Evolutionary conservation across 1,284 basidiomycete species (phyloP).

Genomic region (Phylloporus gajari): DNA sequence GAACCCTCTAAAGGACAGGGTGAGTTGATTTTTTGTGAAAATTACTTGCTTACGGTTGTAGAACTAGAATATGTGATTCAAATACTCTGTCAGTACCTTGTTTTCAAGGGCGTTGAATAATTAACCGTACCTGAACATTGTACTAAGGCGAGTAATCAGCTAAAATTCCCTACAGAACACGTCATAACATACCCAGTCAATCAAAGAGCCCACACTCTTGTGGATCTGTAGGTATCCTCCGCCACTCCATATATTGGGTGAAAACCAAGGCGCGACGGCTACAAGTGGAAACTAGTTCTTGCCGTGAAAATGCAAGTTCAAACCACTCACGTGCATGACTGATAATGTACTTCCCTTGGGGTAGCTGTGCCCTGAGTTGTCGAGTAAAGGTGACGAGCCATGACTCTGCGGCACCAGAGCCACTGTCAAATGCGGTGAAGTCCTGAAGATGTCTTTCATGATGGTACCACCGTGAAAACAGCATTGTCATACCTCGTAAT

Average conservation of each 20-base stretch:
- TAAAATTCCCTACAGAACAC: background rate
- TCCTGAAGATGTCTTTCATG: constrained; percentile 46
- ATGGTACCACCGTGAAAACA: background rate
- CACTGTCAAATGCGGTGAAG: constrained; percentile 54
- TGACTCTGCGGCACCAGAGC: constrained; percentile 48
- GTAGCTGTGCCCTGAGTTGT: constrained; percentile 47
- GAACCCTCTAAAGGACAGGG: constrained; percentile 4
- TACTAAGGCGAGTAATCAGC: constrained; percentile 40
- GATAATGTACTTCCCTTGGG: constrained; percentile 47
- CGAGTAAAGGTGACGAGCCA: constrained; percentile 58
- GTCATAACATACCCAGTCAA: constrained; percentile 56
- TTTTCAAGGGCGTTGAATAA: background rate
- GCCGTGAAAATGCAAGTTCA: background rate
- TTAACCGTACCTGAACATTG: constrained; percentile 53
- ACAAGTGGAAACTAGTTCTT: background rate
- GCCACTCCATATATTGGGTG: constrained; percentile 31
- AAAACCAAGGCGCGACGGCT: constrained; percentile 45
- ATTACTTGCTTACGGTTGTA: constrained; percentile 63
- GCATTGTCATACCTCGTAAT: constrained; percentile 55
- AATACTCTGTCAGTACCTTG: background rate
- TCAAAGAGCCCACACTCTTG: constrained; percentile 61
- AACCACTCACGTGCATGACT: constrained; percentile 48
- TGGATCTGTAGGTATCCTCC: constrained; percentile 71
- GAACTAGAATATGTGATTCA: constrained; percentile 53
- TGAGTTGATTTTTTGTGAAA: background rate